Conservation (phyloP, 352 stramenopile species). For the Phytophthora rubi region DNA sequence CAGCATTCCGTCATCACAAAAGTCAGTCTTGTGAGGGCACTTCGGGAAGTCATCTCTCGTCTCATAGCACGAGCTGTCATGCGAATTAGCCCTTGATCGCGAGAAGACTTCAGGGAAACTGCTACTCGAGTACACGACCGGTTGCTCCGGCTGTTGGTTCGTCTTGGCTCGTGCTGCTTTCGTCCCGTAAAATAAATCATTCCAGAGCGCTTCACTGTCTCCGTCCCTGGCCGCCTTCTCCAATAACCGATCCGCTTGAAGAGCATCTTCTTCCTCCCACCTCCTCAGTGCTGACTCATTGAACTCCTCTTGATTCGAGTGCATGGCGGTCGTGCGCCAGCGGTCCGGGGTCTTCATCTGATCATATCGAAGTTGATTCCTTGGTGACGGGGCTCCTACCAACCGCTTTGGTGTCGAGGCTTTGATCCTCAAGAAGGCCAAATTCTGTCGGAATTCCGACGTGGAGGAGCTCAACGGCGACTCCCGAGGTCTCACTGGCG, state of each 20-base stretch:
- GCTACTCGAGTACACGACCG: constrained; percentile 31
- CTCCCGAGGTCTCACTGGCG: constrained; percentile 36
- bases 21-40: constrained; percentile 1
- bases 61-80: constrained; percentile 23
- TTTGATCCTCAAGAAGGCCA: constrained; percentile 33
- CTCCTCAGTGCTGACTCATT: constrained; percentile 25
- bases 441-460: constrained; percentile 26
- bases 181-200: constrained; percentile 45
- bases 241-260: constrained; percentile 35
- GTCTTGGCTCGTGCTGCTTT: constrained; percentile 28
- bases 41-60: constrained; percentile 3
- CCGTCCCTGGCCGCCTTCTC: constrained; percentile 34
- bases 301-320: constrained; percentile 32
- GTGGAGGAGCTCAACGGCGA: constrained; percentile 17
- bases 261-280: constrained; percentile 33
- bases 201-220: constrained; percentile 42
- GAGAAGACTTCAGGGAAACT: constrained; percentile 34
- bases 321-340: constrained; percentile 39
- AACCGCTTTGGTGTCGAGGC: constrained; percentile 18
- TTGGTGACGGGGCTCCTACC: constrained; percentile 9
- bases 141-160: constrained; percentile 25
- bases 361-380: constrained; percentile 19
- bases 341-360: constrained; percentile 43
- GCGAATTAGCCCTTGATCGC: constrained; percentile 12
- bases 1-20: neutral